phyloP scores from a whole-genome alignment of 1,284 basidiomycete genomes.

The Dichomitus squalens region DNA sequence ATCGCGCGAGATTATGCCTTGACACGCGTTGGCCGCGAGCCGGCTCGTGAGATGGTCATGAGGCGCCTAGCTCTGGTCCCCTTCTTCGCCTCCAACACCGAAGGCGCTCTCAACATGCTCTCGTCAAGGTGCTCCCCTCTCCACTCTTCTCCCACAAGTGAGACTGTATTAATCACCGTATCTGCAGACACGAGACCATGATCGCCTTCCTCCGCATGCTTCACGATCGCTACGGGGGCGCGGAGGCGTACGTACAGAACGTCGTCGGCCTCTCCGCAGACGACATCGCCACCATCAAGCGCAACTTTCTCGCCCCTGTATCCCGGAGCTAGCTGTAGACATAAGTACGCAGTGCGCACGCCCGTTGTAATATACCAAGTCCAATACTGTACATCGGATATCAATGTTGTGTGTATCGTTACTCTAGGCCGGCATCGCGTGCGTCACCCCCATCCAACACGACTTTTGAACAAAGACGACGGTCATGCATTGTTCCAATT shows the following conservation, averaged over 20 bases:
- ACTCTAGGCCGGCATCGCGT: no score
- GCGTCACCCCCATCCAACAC: no score
- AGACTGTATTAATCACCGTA: not conserved
- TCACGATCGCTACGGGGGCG: conserved; percentile 66
- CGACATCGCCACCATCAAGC: conserved; percentile 60
- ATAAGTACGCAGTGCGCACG: no score
- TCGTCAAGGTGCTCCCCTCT: conserved; percentile 58
- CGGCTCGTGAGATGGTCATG: conserved; percentile 69
- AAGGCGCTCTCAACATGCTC: conserved; percentile 78
- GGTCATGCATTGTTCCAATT: no score
- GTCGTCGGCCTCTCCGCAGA: conserved; percentile 56
- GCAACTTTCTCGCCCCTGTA: conserved; percentile 52
- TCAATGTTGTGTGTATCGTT: conserved; percentile 17
- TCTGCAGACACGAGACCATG: conserved; percentile 69
- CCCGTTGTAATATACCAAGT: conserved; percentile 13
- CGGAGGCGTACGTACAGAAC: conserved; percentile 58
- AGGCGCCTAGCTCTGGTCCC: conserved; percentile 66
- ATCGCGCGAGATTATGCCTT: conserved; percentile 77
- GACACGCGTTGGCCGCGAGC: conserved; percentile 76
- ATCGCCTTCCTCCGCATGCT: conserved; percentile 61
- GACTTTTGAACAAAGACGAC: no score
- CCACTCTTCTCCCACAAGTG: not conserved
- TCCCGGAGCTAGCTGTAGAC: conserved; percentile 1
- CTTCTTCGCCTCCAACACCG: conserved; percentile 66
- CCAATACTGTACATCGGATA: conserved; percentile 11